Conservation (phyloP, 176 grass and related monocot species). For the Oryza brachyantha region DNA sequence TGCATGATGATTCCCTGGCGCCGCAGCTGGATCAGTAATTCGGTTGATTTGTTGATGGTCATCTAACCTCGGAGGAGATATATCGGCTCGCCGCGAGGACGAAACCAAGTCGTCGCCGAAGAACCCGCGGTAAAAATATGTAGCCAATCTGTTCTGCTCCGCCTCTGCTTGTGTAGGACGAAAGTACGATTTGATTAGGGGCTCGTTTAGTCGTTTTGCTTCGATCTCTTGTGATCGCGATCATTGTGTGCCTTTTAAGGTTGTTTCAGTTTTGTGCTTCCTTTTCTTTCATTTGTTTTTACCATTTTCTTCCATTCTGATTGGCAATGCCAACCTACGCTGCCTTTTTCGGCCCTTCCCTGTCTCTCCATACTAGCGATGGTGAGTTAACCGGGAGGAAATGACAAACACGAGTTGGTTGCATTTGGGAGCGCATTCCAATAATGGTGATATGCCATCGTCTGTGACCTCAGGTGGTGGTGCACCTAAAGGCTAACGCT, state of each 20-base stretch:
- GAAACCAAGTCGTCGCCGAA: slow-evolving; percentile 8
- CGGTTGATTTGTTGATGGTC: slow-evolving; percentile 28
- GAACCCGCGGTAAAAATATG: slow-evolving; percentile 22
- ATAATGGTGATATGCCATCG: not conserved
- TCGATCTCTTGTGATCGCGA: not conserved
- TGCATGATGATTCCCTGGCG: not conserved
- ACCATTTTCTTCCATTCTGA: not conserved
- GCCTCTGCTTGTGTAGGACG: no score
- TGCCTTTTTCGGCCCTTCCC: not conserved
- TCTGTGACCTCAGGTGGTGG: not conserved
- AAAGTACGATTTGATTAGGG: not conserved
- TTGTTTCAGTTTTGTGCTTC: not conserved
- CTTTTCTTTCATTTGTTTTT: not conserved
- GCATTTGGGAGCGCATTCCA: not conserved
- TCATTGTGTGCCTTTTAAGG: not conserved
- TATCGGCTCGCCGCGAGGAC: not conserved
- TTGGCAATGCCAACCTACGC: not conserved
- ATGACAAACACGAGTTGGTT: not conserved
- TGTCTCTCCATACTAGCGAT: not conserved
- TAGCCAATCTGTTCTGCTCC: no score
- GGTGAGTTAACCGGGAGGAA: not conserved
- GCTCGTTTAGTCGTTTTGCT: not conserved
- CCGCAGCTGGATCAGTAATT: not conserved
- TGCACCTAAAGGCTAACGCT: not conserved
- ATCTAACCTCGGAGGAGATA: slow-evolving; percentile 23